Conservation (phyloP, 1,284 basidiomycete genomes). For the Moesziomyces globuligerus region DNA sequence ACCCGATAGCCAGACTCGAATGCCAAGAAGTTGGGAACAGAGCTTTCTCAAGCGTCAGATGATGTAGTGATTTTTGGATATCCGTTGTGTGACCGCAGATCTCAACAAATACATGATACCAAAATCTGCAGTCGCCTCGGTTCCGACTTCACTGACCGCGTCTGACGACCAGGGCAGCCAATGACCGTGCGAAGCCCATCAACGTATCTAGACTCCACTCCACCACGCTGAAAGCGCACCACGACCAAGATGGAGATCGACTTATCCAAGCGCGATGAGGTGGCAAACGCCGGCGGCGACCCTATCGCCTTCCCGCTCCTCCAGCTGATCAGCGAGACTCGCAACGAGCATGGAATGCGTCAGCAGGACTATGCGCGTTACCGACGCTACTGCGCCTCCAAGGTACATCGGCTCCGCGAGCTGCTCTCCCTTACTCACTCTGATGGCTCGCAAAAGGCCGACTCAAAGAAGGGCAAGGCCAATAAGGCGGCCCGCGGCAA, state of each 20-base stretch:
- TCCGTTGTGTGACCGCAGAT: too few species aligned
- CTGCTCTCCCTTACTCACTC: slow-evolving; percentile 81
- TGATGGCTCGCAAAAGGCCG: slow-evolving; percentile 37
- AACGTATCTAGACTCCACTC: background rate
- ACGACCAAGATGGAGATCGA: slow-evolving; percentile 36
- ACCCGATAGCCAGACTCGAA: too few species aligned
- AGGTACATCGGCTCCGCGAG: slow-evolving; percentile 86
- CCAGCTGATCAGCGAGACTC: slow-evolving; percentile 84
- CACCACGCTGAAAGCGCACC: background rate
- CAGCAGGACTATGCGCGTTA: slow-evolving; percentile 88
- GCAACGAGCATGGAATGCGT: slow-evolving; percentile 87
- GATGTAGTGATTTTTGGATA: too few species aligned
- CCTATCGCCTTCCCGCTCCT: slow-evolving; percentile 72
- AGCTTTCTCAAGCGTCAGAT: too few species aligned
- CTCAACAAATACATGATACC: background rate
- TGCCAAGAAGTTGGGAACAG: too few species aligned
- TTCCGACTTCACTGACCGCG: background rate
- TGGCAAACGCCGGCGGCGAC: slow-evolving; percentile 17
- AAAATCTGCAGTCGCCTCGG: background rate
- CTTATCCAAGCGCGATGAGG: slow-evolving; percentile 27
- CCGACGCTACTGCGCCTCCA: slow-evolving; percentile 86
- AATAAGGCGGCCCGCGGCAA: slow-evolving; percentile 40
- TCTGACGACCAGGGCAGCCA: background rate
- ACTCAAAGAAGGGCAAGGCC: slow-evolving; percentile 31
- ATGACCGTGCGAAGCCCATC: background rate